Evolutionary conservation across 495 filamentous ascomycete genomes (phyloP).

Genomic region (Penicillium arizonense): DNA sequence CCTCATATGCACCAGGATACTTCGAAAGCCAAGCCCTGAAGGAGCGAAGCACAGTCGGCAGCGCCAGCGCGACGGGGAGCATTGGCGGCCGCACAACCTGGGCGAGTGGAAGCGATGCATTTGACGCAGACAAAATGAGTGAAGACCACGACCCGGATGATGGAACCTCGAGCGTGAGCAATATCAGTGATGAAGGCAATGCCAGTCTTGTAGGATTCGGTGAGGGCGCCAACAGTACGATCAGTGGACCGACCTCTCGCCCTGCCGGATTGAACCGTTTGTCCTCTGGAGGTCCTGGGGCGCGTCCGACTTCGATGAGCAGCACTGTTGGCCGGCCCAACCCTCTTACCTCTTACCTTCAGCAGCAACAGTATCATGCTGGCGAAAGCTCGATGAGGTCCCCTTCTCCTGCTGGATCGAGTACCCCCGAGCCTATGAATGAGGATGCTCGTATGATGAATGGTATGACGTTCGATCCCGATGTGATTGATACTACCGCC

Average conservation of each 20-base stretch:
- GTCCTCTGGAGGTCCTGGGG: constrained; percentile 26
- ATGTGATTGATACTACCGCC: constrained; percentile 53
- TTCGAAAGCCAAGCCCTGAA: constrained; percentile 66
- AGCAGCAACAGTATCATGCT: constrained; percentile 23
- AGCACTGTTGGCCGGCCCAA: constrained; percentile 27
- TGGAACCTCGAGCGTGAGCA: constrained; percentile 61
- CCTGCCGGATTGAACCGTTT: constrained; percentile 28
- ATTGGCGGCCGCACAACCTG: constrained; percentile 73
- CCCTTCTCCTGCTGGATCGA: constrained; percentile 35
- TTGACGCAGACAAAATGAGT: constrained; percentile 68
- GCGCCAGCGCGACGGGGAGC: constrained; percentile 74
- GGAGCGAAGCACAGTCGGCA: constrained; percentile 82
- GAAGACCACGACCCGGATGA: constrained; percentile 59
- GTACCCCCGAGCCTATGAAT: constrained; percentile 35
- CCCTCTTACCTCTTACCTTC: constrained; percentile 23
- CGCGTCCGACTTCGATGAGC: constrained; percentile 36
- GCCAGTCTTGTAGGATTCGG: constrained; percentile 82
- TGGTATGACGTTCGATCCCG: constrained; percentile 55
- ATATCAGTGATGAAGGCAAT: constrained; percentile 74
- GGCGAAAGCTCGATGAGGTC: constrained; percentile 33
- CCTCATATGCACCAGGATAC: constrained; percentile 50
- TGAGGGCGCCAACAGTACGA: constrained; percentile 79
- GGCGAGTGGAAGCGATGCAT: constrained; percentile 63
- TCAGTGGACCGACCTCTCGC: constrained; percentile 67
- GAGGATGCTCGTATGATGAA: constrained; percentile 53